phyloP scores from a whole-genome alignment of 2,329 filamentous ascomycete genomes.

The Metarhizium album region DNA sequence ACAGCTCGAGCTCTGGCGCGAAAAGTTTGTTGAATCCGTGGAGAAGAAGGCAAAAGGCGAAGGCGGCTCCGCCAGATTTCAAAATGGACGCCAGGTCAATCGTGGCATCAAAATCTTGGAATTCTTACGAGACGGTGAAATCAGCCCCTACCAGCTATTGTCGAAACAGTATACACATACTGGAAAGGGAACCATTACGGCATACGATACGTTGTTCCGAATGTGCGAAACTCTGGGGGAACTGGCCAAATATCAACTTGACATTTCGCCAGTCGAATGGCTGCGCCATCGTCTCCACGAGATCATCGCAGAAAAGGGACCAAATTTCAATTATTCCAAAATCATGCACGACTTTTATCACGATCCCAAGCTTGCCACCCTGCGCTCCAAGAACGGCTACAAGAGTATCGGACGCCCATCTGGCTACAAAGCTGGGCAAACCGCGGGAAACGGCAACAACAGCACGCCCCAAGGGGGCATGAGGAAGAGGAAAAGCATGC shows the following conservation, averaged over 20 bases:
- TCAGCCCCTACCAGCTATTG: conserved; percentile 47
- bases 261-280: conserved; percentile 44
- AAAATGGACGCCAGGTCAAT: conserved; percentile 45
- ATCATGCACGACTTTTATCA: conserved; percentile 45
- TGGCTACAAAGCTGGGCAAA: conserved; percentile 26
- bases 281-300: conserved; percentile 46
- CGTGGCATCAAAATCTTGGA: conserved; percentile 41
- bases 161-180: conserved; percentile 37
- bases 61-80: conserved; percentile 33
- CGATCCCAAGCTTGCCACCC: conserved; percentile 37
- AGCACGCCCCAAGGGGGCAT: conserved; percentile 14
- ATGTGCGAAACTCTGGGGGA: conserved; percentile 43
- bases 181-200: conserved; percentile 29
- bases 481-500: conserved; percentile 24
- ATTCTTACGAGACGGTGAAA: conserved; percentile 38
- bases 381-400: conserved; percentile 42
- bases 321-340: conserved; percentile 39
- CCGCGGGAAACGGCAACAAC: not conserved
- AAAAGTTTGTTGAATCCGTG: conserved; percentile 31
- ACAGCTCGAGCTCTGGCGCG: conserved; percentile 35
- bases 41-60: conserved; percentile 22
- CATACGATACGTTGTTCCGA: conserved; percentile 47
- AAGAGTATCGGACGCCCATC: conserved; percentile 48
- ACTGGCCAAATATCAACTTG: conserved; percentile 41
- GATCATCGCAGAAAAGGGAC: conserved; percentile 30